Evolutionary conservation across 2,329 filamentous ascomycete genomes (phyloP).

Genomic region (Trichophyton simii): DNA sequence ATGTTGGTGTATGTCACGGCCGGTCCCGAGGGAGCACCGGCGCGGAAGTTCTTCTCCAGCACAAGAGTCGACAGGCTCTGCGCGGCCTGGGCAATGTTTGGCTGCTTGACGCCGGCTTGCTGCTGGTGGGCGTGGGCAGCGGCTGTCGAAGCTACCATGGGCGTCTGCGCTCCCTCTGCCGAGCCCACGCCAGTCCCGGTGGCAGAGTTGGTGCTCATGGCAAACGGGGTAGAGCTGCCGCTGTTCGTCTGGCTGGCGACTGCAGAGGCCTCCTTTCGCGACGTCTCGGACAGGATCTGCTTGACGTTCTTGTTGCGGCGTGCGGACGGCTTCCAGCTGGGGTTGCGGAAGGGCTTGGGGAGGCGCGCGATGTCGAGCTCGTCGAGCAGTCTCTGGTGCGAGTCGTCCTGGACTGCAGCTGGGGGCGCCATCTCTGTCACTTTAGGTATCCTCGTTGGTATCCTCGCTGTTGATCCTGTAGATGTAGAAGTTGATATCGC

Average conservation of each 20-base stretch:
- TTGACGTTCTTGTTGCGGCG: conserved; percentile 99
- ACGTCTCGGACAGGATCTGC: conserved; percentile 80
- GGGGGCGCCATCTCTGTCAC: neutral
- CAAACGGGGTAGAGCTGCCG: conserved; percentile 58
- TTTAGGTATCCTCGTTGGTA: neutral
- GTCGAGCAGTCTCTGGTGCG: conserved; percentile 77
- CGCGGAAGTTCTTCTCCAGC: conserved; percentile 61
- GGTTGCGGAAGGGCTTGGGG: conserved; percentile 80
- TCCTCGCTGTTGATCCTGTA: neutral
- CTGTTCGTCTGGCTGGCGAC: conserved; percentile 73
- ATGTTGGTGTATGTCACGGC: conserved; percentile 90
- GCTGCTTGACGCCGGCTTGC: conserved; percentile 36
- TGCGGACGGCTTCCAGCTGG: conserved; percentile 80
- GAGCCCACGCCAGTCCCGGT: conserved; percentile 19
- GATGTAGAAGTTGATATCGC: too few species aligned
- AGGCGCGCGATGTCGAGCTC: conserved; percentile 79
- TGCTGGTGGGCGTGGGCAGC: conserved; percentile 28
- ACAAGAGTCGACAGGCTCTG: conserved; percentile 78
- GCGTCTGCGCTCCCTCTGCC: conserved; percentile 32
- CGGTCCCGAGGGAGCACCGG: conserved; percentile 44
- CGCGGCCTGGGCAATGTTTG: conserved; percentile 79
- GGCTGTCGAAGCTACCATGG: conserved; percentile 12
- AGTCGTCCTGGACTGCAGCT: conserved; percentile 51
- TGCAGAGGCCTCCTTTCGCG: conserved; percentile 78
- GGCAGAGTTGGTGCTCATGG: conserved; percentile 14